Evolutionary conservation across 2,329 filamentous ascomycete species (phyloP), one percentile per base, ranked within the genome.

Genomic region (Tympanopsis confertula): DNA sequence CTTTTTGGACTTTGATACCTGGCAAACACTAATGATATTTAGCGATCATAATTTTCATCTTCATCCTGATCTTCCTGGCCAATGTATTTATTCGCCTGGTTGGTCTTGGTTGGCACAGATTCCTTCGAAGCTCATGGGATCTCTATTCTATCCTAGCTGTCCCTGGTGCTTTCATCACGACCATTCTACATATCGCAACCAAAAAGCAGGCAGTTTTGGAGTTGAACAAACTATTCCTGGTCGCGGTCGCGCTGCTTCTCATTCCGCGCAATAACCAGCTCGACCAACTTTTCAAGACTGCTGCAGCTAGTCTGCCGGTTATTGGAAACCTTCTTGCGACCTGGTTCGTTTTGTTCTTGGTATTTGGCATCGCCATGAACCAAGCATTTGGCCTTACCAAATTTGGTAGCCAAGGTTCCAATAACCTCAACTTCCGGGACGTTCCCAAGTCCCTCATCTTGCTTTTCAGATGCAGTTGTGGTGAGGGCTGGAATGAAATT

Each of bases 201-300:
- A 68, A 69, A 35, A 61, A 65, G 37, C 62, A 70, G n/a, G 69
- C 70, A 2, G 86, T 89, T 47, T 68, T 80, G 22, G 84, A 88
- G 59, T 62, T 95, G 20, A 87, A 96, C 66, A 98, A 98, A 59
- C 74, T 94, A 42, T 95, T 94, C 56, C 70, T 98, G 20, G 91
- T 96, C 15, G 82, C 86, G 5, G 82, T 96, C 39, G 80, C 91
- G 2, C 69, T 96, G 5, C 68, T 98, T 37, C 72, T 98, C 22
- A 98, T 98, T 43, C 91, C 91, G 1, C 77, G 93, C 37, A 98
- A 98, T 55, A 93, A 98, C 50, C 88, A 94, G 36, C 72, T 98
- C 17, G 93, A 98, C 54, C 91, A 98, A 56, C 75, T 98, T 0
- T 98, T 98, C 75, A 98, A 98, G 59, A 98, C 93, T 2, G 93